phyloP scores from a whole-genome alignment of 148 eudicot species.

The Rhododendron henanense region DNA sequence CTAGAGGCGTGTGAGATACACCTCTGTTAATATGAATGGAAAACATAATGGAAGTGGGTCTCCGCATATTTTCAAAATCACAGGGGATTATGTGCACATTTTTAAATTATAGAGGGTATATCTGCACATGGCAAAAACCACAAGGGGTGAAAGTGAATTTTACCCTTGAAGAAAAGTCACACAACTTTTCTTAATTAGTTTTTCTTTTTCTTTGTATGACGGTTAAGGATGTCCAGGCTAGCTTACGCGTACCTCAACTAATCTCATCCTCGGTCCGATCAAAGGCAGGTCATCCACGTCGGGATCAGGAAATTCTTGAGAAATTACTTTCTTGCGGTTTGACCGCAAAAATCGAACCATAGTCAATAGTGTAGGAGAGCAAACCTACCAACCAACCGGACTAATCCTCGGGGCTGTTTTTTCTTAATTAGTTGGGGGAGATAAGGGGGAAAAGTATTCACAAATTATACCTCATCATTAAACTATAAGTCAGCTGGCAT shows the following conservation, averaged over 20 bases:
- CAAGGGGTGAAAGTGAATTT: no score
- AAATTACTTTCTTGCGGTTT: no score
- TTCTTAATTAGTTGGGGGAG: neutral
- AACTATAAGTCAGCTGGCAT: neutral
- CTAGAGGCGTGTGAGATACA: no score
- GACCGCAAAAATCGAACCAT: neutral
- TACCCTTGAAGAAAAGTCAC: neutral
- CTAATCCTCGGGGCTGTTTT: neutral
- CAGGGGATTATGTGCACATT: no score
- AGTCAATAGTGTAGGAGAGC: neutral
- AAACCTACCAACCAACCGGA: neutral
- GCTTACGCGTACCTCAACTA: no score
- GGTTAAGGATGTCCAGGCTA: no score
- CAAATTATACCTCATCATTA: neutral
- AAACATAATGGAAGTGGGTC: no score
- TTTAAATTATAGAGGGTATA: no score
- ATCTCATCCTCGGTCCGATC: neutral
- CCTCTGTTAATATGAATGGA: no score
- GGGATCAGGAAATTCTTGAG: neutral
- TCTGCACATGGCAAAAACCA: no score
- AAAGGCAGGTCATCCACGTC: neutral
- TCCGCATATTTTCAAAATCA: no score
- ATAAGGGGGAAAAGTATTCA: neutral
- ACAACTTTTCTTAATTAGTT: neutral
- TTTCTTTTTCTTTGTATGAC: neutral